A percentile compares a stretch with the other conserved stretches of the same genome.
These are phyloP conservation scores for Chalciporus sp. DNA, from an alignment of 1,284 basidiomycete species.

Conservation along the genomic window DNA sequence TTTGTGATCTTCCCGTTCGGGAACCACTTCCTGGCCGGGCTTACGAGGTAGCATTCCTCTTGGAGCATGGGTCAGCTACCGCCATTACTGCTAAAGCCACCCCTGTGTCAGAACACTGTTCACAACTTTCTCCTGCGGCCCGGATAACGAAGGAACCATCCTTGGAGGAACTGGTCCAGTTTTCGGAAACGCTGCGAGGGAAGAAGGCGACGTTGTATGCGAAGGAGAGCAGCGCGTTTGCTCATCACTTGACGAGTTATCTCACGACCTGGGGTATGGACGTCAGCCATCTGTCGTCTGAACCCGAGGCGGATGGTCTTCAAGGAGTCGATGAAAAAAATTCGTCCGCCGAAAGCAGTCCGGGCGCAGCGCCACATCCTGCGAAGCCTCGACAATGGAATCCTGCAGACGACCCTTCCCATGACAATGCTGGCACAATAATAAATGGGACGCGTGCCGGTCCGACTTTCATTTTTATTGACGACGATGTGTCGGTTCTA, in stretches of 20 bases:
- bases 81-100: slow-evolving; percentile 32
- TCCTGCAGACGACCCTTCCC: slow-evolving; percentile 15
- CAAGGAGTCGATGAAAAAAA: slow-evolving; percentile 19
- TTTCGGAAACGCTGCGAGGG: slow-evolving; percentile 80
- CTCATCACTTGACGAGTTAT: slow-evolving; percentile 88
- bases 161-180: slow-evolving; percentile 72
- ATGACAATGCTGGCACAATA: slow-evolving; percentile 18
- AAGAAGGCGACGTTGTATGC: slow-evolving; percentile 84
- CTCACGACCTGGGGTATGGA: slow-evolving; percentile 95
- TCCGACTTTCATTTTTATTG: slow-evolving; percentile 78
- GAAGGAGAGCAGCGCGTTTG: slow-evolving; percentile 80
- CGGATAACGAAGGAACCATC: slow-evolving; percentile 70
- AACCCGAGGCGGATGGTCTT: slow-evolving; percentile 49
- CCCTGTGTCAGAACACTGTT: slow-evolving; percentile 47
- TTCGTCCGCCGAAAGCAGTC: slow-evolving; percentile 13
- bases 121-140: slow-evolving; percentile 43
- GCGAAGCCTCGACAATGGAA: slow-evolving; percentile 29
- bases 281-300: slow-evolving; percentile 78
- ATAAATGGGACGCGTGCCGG: slow-evolving; percentile 24
- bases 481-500: slow-evolving; percentile 82
- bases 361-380: slow-evolving; percentile 8
- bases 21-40: slow-evolving; percentile 47
- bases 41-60: slow-evolving; percentile 55
- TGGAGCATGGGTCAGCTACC: slow-evolving; percentile 56
- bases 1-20: slow-evolving; percentile 47